Evolutionary conservation across 257 asterid species (phyloP).

Genomic region (Solanum sitiens): DNA sequence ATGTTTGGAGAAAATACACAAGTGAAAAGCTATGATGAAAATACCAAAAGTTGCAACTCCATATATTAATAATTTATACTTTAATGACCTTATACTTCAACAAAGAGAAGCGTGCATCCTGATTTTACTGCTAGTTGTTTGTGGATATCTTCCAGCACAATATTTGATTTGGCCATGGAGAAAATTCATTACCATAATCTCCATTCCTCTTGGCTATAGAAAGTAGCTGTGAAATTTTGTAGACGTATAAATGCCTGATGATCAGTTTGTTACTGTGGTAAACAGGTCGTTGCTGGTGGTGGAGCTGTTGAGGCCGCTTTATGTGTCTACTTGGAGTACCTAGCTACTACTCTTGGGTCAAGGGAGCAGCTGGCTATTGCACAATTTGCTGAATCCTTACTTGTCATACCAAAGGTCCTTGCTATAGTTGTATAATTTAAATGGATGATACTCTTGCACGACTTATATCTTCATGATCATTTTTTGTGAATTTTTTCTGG

Average conservation of each 20-base stretch:
- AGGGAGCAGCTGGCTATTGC: constrained; percentile 98
- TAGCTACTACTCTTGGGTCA: constrained; percentile 93
- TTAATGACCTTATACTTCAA: neutral
- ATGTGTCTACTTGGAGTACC: constrained; percentile 78
- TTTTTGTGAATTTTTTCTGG: neutral
- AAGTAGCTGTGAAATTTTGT: neutral
- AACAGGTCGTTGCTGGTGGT: constrained; percentile 95
- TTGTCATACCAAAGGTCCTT: constrained; percentile 84
- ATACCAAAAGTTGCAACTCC: neutral
- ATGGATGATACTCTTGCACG: neutral
- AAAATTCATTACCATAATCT: neutral
- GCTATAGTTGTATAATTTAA: neutral
- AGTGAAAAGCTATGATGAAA: neutral
- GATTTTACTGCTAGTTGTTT: neutral
- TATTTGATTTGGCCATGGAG: neutral
- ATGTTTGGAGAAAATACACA: neutral
- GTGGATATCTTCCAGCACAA: neutral
- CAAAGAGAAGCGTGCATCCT: neutral
- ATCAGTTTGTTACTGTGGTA: neutral
- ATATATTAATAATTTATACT: neutral
- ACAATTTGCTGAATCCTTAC: constrained; percentile 85
- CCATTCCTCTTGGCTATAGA: neutral
- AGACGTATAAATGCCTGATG: neutral
- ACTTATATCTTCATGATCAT: neutral
- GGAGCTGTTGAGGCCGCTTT: constrained; percentile 97